Evolutionary conservation across 1,284 basidiomycete species (phyloP), one percentile per base, ranked within the genome.

Genomic region (Rhodotorula sp.): DNA sequence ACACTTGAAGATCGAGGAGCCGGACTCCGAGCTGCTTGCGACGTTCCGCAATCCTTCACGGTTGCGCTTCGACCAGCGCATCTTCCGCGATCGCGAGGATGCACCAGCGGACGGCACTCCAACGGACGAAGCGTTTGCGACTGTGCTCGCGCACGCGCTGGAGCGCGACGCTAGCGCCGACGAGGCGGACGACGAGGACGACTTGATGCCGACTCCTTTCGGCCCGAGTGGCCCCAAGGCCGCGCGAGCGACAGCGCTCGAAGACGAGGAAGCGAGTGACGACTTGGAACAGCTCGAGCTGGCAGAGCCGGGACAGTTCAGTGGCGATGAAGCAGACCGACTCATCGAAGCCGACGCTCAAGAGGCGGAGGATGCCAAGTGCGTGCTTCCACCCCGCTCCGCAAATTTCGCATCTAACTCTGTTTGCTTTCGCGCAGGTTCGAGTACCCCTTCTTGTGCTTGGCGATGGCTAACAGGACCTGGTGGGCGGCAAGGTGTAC

Each of bases 401-500:
- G 4, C 30, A 29, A 14, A 44, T 14, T 20, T 8, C 33, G 6
- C 29, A 30, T 42, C 24, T 46, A 4, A 33, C 14, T 30, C 37
- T 18, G 5, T n/a, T 51, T 22, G 53, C 53, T 5, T n/a, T 10
- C 37, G 37, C 37, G 7, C 61, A 71, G 61, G 14, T 42, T 64
- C 59, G 42, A 37, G 12, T 68, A 63, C 46, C 68, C 71, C 22
- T 60, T 60, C 48, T 44, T 57, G 33, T 67, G 66, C 44, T 26
- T 73, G 30, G 71, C 58, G 0, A 42, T 46, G 5, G 17, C 37
- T 4, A 5, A 37, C 6, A 6, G 53, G 6, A 44, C 37, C 1
- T 73, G 71, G 71, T 73, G 71, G 71, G 45, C 66, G 3, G 66
- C 63, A 22, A 53, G 46, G 4, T 53, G 61, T 3, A 33, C 55